Evolutionary conservation across 2,329 filamentous ascomycete species (phyloP).

Genomic region (Fusarium chaquense): DNA sequence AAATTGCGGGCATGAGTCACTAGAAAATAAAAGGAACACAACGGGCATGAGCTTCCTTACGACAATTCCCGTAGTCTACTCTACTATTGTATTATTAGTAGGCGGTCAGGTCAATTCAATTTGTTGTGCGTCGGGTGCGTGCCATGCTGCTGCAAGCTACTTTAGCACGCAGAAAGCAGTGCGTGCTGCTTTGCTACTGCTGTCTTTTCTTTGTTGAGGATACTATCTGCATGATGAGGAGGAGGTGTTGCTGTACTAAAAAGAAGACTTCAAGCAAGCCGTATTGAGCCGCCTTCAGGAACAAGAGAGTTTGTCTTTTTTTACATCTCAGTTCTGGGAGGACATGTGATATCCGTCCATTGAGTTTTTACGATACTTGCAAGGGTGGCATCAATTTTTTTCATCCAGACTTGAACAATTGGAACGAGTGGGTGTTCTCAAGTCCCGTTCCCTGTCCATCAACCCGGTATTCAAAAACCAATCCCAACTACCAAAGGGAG

Average conservation of each 20-base stretch:
- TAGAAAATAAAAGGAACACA: constrained; percentile 18
- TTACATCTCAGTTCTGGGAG: background rate
- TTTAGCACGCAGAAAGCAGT: constrained; percentile 16
- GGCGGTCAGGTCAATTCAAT: constrained; percentile 29
- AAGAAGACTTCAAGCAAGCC: background rate
- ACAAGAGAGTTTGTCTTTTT: background rate
- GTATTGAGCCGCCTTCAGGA: constrained; percentile 14
- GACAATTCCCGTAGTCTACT: constrained; percentile 28
- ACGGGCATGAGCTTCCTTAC: background rate
- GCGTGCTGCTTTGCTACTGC: background rate
- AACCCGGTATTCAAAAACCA: constrained; percentile 12
- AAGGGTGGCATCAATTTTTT: background rate
- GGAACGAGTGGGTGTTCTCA: constrained; percentile 13
- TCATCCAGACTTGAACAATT: constrained; percentile 2
- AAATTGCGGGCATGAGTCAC: constrained; percentile 2
- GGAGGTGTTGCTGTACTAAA: background rate
- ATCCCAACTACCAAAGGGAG: constrained; percentile 14
- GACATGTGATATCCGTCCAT: constrained; percentile 2
- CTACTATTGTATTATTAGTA: background rate
- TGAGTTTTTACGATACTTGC: constrained; percentile 8
- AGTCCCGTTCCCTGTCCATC: constrained; percentile 10
- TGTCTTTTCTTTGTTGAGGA: constrained; percentile 16
- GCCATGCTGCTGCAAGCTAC: constrained; percentile 1
- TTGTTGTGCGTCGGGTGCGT: background rate
- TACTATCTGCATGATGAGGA: background rate